phyloP scores from a whole-genome alignment of 148 eudicot species.

The Camellia sinensis region DNA sequence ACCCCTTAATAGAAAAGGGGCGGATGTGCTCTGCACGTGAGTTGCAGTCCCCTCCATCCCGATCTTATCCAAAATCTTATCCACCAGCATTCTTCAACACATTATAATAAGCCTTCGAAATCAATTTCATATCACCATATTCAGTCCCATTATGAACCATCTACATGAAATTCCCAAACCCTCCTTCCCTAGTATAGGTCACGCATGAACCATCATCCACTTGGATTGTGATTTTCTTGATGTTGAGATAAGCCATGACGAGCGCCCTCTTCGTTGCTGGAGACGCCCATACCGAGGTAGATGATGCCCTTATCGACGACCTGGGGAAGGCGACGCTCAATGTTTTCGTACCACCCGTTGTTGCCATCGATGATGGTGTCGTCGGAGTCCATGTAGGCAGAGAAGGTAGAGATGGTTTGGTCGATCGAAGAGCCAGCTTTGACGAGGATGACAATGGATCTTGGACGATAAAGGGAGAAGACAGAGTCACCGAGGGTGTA shows the following conservation, averaged over 20 bases:
- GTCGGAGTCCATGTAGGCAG: slow-evolving; percentile 56
- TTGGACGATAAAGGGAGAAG: slow-evolving; percentile 56
- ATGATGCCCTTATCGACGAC: slow-evolving; percentile 41
- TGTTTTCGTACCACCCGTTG: slow-evolving; percentile 81
- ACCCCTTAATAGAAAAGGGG: too few relatives aligned
- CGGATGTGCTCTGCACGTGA: too few relatives aligned
- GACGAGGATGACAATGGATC: slow-evolving; percentile 77
- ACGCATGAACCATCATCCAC: slow-evolving; percentile 89
- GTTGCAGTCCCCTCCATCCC: too few relatives aligned
- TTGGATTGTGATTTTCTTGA: slow-evolving; percentile 70
- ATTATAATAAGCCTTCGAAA: slow-evolving; percentile 67
- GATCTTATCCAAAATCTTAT: too few relatives aligned
- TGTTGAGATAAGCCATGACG: slow-evolving; percentile 55
- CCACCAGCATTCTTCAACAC: slow-evolving; percentile 71
- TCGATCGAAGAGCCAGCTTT: slow-evolving; percentile 82
- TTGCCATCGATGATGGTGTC: slow-evolving; percentile 86
- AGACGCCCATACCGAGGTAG: slow-evolving; percentile 81
- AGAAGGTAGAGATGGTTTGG: slow-evolving; percentile 57
- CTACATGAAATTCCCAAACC: slow-evolving; percentile 76
- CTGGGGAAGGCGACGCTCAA: slow-evolving; percentile 52
- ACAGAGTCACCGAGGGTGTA: slow-evolving; percentile 61
- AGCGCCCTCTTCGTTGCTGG: slow-evolving; percentile 83
- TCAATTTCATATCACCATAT: slow-evolving; percentile 86
- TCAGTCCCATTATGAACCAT: slow-evolving; percentile 93
- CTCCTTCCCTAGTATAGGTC: slow-evolving; percentile 78